These are phyloP conservation scores for Talaromyces sp. DNA, from an alignment of 2,329 filamentous ascomycete species.

Conservation along the genomic window DNA sequence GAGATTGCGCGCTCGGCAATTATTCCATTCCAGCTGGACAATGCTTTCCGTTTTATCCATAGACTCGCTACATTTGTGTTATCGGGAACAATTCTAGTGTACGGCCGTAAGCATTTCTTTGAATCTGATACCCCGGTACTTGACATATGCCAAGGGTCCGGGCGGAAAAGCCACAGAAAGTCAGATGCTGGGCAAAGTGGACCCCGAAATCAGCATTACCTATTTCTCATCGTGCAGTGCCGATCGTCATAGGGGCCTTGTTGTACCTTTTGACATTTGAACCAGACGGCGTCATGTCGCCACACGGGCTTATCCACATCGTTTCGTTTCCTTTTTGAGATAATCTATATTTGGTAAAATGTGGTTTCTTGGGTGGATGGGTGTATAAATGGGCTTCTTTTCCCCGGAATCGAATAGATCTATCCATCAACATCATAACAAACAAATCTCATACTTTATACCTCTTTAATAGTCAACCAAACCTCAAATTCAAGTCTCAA, in stretches of 20 bases:
- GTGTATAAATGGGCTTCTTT: not conserved
- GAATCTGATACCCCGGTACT: not conserved
- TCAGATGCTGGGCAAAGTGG: no score
- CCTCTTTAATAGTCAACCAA: not conserved
- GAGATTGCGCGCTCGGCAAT: not conserved
- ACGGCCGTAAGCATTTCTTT: no score
- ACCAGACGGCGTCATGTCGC: slow-evolving; percentile 2
- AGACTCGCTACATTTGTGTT: no score
- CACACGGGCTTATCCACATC: not conserved
- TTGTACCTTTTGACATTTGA: no score
- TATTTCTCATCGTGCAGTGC: no score
- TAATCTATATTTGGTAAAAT: not conserved
- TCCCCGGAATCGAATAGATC: not conserved
- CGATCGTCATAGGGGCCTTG: no score
- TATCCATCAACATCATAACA: not conserved
- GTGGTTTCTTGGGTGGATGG: not conserved
- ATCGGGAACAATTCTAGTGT: no score
- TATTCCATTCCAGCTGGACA: no score
- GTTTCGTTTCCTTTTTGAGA: not conserved
- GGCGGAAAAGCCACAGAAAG: not conserved
- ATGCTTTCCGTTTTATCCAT: no score
- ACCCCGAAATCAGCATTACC: no score
- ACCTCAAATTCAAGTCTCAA: not conserved
- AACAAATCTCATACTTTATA: not conserved
- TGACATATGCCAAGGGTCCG: no score